Percentiles rank a stretch among this genome's conserved stretches.
Evolutionary conservation across 192 early-diverging fungal genomes (phyloP).

Genomic region (Podila clonocystis): DNA sequence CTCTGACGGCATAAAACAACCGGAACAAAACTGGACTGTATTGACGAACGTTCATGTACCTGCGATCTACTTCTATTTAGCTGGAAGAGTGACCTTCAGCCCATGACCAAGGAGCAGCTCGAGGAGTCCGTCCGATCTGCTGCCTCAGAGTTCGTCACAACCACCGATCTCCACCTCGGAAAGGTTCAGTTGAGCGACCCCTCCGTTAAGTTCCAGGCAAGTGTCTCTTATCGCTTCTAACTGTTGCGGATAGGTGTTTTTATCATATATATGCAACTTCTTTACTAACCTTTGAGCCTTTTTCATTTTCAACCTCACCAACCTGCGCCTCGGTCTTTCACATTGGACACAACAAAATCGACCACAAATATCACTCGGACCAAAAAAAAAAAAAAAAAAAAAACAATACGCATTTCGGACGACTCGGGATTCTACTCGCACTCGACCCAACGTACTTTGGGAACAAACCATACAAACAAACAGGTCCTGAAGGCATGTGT

Average conservation of each 20-base stretch:
- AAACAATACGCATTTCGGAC: too few relatives aligned
- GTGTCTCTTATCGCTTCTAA: background rate
- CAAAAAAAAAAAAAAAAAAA: too few relatives aligned
- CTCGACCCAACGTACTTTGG: background rate
- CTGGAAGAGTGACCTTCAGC: conserved; percentile 40
- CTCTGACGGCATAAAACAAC: too few relatives aligned
- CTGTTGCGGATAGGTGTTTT: background rate
- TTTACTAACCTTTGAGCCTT: background rate
- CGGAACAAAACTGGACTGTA: background rate
- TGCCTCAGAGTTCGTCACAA: conserved; percentile 24
- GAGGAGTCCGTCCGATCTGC: conserved; percentile 40
- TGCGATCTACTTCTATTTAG: conserved; percentile 9
- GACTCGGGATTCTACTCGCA: background rate
- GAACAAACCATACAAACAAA: background rate
- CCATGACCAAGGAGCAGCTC: conserved; percentile 22
- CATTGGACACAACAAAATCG: too few relatives aligned
- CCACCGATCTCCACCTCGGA: conserved; percentile 8
- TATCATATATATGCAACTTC: too few relatives aligned
- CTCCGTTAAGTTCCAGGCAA: conserved; percentile 39
- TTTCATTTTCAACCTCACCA: too few relatives aligned
- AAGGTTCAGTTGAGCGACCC: conserved; percentile 27
- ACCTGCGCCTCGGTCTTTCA: too few relatives aligned
- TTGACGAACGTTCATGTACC: background rate
- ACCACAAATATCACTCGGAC: too few relatives aligned
- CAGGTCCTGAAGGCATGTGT: conserved; percentile 46